Percentiles rank a stretch among this genome's conserved stretches.
Conservation (phyloP, 2,329 filamentous ascomycete species). For the Curvularia eragrostidis region DNA sequence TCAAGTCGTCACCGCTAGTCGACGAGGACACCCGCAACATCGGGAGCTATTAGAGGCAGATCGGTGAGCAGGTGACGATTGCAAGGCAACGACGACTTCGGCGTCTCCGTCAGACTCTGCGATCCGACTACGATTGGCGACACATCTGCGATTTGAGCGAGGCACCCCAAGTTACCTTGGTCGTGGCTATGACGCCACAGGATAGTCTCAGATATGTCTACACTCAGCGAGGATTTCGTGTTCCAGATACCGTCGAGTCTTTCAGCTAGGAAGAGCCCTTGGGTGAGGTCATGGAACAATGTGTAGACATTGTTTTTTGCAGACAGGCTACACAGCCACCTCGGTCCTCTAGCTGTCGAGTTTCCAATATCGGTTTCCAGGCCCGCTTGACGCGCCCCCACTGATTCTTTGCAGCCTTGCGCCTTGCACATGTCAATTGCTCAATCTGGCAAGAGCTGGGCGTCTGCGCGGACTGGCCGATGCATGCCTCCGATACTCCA, state of each 20-base stretch:
- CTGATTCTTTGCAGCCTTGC: background rate
- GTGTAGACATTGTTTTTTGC: too few relatives aligned
- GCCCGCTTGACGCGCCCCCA: background rate
- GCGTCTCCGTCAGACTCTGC: background rate
- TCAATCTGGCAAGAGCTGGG: background rate
- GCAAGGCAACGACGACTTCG: background rate
- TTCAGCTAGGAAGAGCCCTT: background rate
- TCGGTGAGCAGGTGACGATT: background rate
- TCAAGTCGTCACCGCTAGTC: background rate
- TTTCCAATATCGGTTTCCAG: background rate
- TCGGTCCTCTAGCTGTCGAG: background rate
- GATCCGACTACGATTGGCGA: background rate
- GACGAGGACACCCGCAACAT: background rate
- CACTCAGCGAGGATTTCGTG: background rate
- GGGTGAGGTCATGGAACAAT: background rate
- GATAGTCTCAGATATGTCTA: background rate
- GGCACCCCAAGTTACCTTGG: background rate
- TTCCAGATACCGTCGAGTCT: background rate
- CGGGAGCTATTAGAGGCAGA: background rate
- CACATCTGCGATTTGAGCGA: background rate
- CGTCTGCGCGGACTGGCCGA: background rate
- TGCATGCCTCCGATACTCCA: background rate
- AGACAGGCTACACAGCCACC: background rate
- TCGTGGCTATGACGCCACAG: background rate
- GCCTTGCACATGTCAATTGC: conserved; percentile 1